These are phyloP conservation scores for Lolium rigidum DNA, from an alignment of 176 grass and related monocot genomes.

Conservation along the genomic window DNA sequence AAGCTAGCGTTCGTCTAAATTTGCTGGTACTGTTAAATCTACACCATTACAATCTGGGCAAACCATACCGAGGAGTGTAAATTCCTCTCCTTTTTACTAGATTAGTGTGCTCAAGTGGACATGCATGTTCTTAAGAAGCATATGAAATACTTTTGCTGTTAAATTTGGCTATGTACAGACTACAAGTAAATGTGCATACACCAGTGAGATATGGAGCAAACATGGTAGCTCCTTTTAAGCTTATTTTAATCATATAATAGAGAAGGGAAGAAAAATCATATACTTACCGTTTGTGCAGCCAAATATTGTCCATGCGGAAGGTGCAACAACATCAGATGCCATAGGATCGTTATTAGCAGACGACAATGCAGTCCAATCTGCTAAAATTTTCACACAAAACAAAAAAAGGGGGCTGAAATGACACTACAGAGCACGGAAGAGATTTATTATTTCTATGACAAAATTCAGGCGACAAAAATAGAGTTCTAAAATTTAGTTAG, in stretches of 20 bases:
- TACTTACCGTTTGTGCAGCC: slow-evolving; percentile 83
- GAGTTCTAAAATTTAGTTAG: not conserved
- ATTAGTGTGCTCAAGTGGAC: not conserved
- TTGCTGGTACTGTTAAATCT: not conserved
- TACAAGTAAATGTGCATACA: not conserved
- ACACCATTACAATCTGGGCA: not conserved
- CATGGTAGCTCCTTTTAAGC: not conserved
- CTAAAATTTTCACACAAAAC: slow-evolving; percentile 30
- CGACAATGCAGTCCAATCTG: slow-evolving; percentile 97
- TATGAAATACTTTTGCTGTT: not conserved
- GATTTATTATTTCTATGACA: slow-evolving; percentile 14
- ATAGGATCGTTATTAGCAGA: slow-evolving; percentile 81
- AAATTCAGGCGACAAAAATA: not conserved
- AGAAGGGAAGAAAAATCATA: slow-evolving; percentile 31
- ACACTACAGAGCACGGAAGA: slow-evolving; percentile 8
- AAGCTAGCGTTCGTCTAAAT: not conserved
- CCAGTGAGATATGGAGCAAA: not conserved
- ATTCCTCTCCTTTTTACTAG: not conserved
- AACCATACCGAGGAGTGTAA: not conserved
- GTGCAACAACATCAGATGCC: slow-evolving; percentile 92
- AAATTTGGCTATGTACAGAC: not conserved
- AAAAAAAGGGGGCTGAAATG: slow-evolving; percentile 5
- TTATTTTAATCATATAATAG: slow-evolving; percentile 16
- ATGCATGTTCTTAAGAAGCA: not conserved
- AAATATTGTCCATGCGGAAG: slow-evolving; percentile 95